Percentiles rank a stretch among this genome's conserved stretches.
phyloP scores from a whole-genome alignment of 768 basidiomycete genomes.

The Hericium alpestre region DNA sequence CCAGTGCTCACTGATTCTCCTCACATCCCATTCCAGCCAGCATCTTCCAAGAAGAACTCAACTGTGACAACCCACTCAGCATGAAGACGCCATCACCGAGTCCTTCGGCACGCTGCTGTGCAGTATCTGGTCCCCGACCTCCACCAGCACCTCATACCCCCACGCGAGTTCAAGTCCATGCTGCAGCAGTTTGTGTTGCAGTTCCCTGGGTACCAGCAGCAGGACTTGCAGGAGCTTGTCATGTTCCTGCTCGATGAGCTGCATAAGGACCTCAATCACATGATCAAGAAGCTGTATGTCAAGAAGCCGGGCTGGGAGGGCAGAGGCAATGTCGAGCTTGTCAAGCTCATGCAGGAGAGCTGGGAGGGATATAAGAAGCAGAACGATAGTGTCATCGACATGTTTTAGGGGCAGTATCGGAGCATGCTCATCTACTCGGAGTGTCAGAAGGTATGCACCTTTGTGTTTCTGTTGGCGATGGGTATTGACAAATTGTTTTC shows the following conservation, averaged over 20 bases:
- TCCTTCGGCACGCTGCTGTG: slow-evolving; percentile 81
- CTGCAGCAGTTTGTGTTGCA: slow-evolving; percentile 90
- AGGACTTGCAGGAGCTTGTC: slow-evolving; percentile 95
- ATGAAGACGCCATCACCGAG: slow-evolving; percentile 97
- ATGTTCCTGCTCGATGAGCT: slow-evolving; percentile 78
- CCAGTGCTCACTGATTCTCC: background rate
- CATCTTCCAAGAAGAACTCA: slow-evolving; percentile 78
- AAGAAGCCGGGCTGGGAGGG: slow-evolving; percentile 99
- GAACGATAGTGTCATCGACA: slow-evolving; percentile 95
- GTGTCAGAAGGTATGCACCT: slow-evolving; percentile 64
- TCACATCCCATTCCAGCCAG: slow-evolving; percentile 39
- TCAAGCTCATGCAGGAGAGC: slow-evolving; percentile 68
- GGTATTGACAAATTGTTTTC: background rate
- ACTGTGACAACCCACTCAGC: slow-evolving; percentile 89
- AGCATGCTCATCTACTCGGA: slow-evolving; percentile 94
- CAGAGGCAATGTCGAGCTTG: slow-evolving; percentile 63
- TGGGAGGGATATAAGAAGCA: slow-evolving; percentile 97
- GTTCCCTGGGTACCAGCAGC: slow-evolving; percentile 96
- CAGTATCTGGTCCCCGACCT: slow-evolving; percentile 64
- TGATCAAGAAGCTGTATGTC: slow-evolving; percentile 90
- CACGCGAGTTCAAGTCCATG: slow-evolving; percentile 88
- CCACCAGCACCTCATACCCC: slow-evolving; percentile 61
- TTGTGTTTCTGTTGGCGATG: background rate
- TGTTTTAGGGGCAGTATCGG: slow-evolving; percentile 96
- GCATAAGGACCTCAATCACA: slow-evolving; percentile 32